phyloP scores from a whole-genome alignment of 805 yeast species.

The Sugiyamaella chiloensis region DNA sequence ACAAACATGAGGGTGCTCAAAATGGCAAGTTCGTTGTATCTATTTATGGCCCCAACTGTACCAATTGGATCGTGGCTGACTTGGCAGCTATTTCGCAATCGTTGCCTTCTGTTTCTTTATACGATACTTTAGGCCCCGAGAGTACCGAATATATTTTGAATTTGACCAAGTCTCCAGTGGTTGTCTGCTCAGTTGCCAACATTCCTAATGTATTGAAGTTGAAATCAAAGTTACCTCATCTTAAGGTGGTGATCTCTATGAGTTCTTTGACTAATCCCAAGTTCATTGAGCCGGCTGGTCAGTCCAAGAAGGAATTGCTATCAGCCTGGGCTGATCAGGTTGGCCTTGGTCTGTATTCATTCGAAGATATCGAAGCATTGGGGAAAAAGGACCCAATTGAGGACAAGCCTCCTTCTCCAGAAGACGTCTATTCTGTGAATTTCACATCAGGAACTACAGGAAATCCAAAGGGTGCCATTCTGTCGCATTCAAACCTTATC shows the following conservation, averaged over 20 bases:
- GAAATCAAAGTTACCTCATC: conserved; percentile 38
- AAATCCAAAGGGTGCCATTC: conserved; percentile 65
- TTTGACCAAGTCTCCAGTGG: conserved; percentile 59
- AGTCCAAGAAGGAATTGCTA: conserved; percentile 30
- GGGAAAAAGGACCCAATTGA: conserved; percentile 47
- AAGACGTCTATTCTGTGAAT: conserved; percentile 56
- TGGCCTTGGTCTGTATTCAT: conserved; percentile 40
- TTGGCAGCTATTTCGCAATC: conserved; percentile 61
- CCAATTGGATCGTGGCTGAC: conserved; percentile 65
- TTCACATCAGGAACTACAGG: conserved; percentile 80
- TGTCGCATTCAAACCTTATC: conserved; percentile 50
- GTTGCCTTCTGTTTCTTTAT: conserved; percentile 51
- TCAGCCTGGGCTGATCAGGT: conserved; percentile 28
- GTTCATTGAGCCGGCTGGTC: conserved; percentile 32
- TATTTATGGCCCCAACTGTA: conserved; percentile 34
- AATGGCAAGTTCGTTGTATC: conserved; percentile 20
- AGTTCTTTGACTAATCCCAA: conserved; percentile 39
- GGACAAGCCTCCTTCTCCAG: conserved; percentile 48
- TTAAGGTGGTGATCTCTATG: conserved; percentile 56
- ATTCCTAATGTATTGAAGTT: conserved; percentile 47
- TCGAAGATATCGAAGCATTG: conserved; percentile 41
- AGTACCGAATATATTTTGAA: conserved; percentile 62
- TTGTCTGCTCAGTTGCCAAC: conserved; percentile 53
- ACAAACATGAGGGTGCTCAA: conserved; percentile 24
- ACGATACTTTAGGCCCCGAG: conserved; percentile 56